phyloP scores from a whole-genome alignment of 1,284 basidiomycete genomes.

The Thelephora terrestris region DNA sequence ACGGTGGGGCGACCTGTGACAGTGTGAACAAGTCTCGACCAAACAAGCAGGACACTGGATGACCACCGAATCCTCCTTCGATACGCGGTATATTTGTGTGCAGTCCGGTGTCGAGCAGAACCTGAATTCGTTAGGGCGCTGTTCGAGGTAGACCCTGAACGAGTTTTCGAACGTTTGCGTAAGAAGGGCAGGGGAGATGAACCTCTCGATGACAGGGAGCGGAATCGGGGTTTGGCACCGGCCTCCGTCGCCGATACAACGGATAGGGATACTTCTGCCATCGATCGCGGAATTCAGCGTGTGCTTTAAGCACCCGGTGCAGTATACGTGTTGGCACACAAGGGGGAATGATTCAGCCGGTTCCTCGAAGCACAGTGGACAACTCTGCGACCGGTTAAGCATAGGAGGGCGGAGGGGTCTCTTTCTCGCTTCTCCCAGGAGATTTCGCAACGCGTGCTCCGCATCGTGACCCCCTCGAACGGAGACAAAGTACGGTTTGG shows the following conservation, averaged over 20 bases:
- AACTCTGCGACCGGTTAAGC: conserved; percentile 17
- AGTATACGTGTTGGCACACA: conserved; percentile 44
- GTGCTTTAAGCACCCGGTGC: conserved; percentile 39
- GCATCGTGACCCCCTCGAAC: conserved; percentile 42
- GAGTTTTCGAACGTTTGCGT: conserved; percentile 34
- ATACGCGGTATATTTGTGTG: conserved; percentile 39
- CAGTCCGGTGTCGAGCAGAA: conserved; percentile 52
- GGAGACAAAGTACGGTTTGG: conserved; percentile 23
- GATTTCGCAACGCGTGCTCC: conserved; percentile 29
- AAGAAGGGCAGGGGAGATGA: conserved; percentile 33
- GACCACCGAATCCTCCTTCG: conserved; percentile 18
- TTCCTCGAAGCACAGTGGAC: conserved; percentile 42
- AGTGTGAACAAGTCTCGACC: conserved; percentile 32
- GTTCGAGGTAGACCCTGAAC: conserved; percentile 34
- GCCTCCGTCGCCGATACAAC: conserved; percentile 39
- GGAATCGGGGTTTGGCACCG: conserved; percentile 38
- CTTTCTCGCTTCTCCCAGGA: conserved; percentile 31
- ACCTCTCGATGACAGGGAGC: conserved; percentile 36
- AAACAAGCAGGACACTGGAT: conserved; percentile 42
- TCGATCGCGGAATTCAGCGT: conserved; percentile 37
- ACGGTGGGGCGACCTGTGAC: conserved; percentile 30
- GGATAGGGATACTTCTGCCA: conserved; percentile 36
- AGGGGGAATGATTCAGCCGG: conserved; percentile 34
- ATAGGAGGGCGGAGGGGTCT: conserved; percentile 1
- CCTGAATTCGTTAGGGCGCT: conserved; percentile 34